Evolutionary conservation across 306 rosid species (phyloP), one percentile per base, ranked within the genome.

Genomic region (Dryas octopetala): DNA sequence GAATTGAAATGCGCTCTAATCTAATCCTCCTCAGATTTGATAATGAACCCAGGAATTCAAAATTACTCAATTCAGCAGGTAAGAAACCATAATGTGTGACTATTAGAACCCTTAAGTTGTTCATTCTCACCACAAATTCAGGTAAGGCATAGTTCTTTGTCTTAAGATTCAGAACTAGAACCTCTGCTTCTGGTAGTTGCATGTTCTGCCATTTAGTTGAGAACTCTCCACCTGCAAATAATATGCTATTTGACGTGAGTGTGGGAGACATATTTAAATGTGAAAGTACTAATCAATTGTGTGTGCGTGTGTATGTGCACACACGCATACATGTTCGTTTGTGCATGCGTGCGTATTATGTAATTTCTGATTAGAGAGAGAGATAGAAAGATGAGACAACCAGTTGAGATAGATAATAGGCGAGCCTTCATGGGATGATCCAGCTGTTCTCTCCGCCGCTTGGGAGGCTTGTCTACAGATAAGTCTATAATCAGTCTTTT

Each of bases 351-450:
- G 38, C 2, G 3, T 32, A 32, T 32, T 32, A 32, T 32, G 38
- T 14, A 61, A 78, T 17, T 50, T 49, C 64, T 14, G 32, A 15
- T 32, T 32, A 28, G 46, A 19, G 38, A 51, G 15, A 70, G 72
- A 73, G 46, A 80, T 65, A 66, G 68, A 51, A 47, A 71, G 76
- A 72, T 38, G 71, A 14, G 61, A 73, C 26, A 81, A 76, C 51
- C 57, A 84, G 90, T 81, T 75, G 90, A 80, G 79, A 91, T 84
- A 4, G 94, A 89, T 55, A 89, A 28, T 14, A 80, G 54, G 70
- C 49, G 80, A 0, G 96, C 88, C 44, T 67, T 72, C 47, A 82
- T 43, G 28, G 12, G 82, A 70, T 79, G 54, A 75, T 72, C 70
- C 6, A 74, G 78, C 58, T 77, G 75, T 81, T 32, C 23, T 6